These are phyloP conservation scores for Myriosclerotinia scirpicola DNA, from an alignment of 2,329 filamentous ascomycete species.

Conservation along the genomic window DNA sequence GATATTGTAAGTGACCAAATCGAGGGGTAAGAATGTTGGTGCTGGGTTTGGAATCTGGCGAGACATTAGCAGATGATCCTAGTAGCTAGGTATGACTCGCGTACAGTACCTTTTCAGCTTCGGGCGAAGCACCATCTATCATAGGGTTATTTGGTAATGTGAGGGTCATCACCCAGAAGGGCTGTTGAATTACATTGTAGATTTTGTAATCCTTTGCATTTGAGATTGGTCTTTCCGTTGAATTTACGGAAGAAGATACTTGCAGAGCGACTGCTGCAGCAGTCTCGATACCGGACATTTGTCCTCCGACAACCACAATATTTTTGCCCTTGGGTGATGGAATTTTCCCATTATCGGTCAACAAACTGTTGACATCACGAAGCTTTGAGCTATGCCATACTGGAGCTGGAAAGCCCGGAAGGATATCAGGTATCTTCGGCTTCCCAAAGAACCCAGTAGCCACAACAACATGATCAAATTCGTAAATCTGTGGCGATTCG, in stretches of 20 bases:
- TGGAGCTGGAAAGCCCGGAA: conserved; percentile 44
- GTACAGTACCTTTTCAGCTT: conserved; percentile 33
- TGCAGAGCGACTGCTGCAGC: conserved; percentile 71
- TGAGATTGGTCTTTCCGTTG: conserved; percentile 48
- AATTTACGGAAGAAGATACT: conserved; percentile 62
- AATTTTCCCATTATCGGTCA: conserved; percentile 43
- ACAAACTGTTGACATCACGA: conserved; percentile 52
- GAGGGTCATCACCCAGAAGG: conserved; percentile 70
- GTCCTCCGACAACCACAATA: conserved; percentile 73
- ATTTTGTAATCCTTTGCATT: conserved; percentile 56
- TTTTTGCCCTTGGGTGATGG: conserved; percentile 49
- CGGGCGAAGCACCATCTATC: conserved; percentile 24
- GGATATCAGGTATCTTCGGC: conserved; percentile 52
- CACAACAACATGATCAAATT: conserved; percentile 71
- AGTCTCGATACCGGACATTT: conserved; percentile 80
- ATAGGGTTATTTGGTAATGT: conserved; percentile 41
- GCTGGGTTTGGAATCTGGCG: conserved; percentile 43
- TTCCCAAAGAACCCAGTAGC: conserved; percentile 75
- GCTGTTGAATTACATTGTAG: conserved; percentile 67
- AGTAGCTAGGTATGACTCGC: neutral
- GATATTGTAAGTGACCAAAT: conserved; percentile 71
- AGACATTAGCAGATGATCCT: conserved; percentile 39
- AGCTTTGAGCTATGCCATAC: conserved; percentile 70
- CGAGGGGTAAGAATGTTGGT: conserved; percentile 68
- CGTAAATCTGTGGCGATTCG: conserved; percentile 13